phyloP scores from a whole-genome alignment of 805 yeast genomes.

The Myxozyma mucilagina region DNA sequence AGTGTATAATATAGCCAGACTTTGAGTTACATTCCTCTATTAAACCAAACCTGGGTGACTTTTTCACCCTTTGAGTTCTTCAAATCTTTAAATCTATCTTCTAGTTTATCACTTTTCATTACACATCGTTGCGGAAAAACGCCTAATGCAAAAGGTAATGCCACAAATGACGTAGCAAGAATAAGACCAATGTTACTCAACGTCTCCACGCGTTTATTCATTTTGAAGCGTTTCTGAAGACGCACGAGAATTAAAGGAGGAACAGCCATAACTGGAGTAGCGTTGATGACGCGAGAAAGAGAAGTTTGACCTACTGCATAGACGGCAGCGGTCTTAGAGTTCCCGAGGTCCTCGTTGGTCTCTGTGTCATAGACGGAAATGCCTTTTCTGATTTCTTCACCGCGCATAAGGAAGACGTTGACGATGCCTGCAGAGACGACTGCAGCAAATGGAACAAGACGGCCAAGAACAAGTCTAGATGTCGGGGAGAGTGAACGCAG shows the following conservation, averaged over 20 bases:
- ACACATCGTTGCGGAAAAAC: conserved; percentile 88
- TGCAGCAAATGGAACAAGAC: conserved; percentile 97
- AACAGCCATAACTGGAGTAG: conserved; percentile 95
- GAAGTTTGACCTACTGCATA: conserved; percentile 98
- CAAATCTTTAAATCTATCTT: conserved; percentile 59
- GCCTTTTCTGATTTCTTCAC: conserved; percentile 77
- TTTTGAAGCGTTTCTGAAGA: conserved; percentile 73
- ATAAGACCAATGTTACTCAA: conserved; percentile 82
- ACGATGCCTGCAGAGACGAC: conserved; percentile 96
- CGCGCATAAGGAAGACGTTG: conserved; percentile 94
- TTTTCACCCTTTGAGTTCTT: conserved; percentile 61
- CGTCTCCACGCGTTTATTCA: conserved; percentile 63
- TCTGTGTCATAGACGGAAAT: conserved; percentile 44
- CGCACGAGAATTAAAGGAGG: conserved; percentile 85
- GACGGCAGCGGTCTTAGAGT: conserved; percentile 81
- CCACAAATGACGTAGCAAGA: conserved; percentile 79
- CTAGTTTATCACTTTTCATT: conserved; percentile 61
- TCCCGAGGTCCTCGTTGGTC: conserved; percentile 51
- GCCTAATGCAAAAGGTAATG: conserved; percentile 91
- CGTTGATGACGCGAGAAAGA: conserved; percentile 88
- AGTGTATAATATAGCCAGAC: background rate
- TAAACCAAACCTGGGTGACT: conserved; percentile 70
- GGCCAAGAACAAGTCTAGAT: conserved; percentile 69
- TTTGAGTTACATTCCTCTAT: conserved; percentile 75
- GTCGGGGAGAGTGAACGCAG: conserved; percentile 67